Evolutionary conservation across 345 rosid species (phyloP).

Genomic region (Luvunga scandens): DNA sequence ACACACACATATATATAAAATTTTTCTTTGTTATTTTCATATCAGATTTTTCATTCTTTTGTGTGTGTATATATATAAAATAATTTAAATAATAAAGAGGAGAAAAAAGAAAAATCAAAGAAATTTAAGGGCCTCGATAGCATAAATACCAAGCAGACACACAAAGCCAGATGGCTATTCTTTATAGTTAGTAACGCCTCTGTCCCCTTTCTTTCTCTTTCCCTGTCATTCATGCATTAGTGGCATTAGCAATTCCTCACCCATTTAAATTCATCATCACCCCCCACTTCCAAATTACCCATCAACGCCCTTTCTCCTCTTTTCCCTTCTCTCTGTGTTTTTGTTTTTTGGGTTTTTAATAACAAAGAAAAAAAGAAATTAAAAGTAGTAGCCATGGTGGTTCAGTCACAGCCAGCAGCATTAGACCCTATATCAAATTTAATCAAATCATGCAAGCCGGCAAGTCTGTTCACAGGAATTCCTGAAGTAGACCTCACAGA

Average conservation of each 20-base stretch:
- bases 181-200: constrained; percentile 36
- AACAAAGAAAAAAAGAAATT: too few species aligned
- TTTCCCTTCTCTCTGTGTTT: neutral
- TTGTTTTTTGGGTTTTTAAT: neutral
- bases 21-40: neutral
- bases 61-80: too few species aligned
- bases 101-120: neutral
- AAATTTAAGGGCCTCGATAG: constrained; percentile 19
- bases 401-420: constrained; percentile 50
- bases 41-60: neutral
- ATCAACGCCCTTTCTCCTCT: neutral
- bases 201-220: constrained; percentile 8
- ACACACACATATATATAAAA: neutral
- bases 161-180: constrained; percentile 38
- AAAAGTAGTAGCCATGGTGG: constrained; percentile 50
- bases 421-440: constrained; percentile 42
- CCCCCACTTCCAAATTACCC: neutral
- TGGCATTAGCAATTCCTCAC: neutral
- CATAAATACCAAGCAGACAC: constrained; percentile 26
- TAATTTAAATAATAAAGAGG: neutral
- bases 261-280: constrained; percentile 14
- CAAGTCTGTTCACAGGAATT: constrained; percentile 31
- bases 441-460: constrained; percentile 60
- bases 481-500: constrained; percentile 62
- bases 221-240: constrained; percentile 15